Conservation (phyloP, 257 asterid species). For the Solanum infundibuliforme region DNA sequence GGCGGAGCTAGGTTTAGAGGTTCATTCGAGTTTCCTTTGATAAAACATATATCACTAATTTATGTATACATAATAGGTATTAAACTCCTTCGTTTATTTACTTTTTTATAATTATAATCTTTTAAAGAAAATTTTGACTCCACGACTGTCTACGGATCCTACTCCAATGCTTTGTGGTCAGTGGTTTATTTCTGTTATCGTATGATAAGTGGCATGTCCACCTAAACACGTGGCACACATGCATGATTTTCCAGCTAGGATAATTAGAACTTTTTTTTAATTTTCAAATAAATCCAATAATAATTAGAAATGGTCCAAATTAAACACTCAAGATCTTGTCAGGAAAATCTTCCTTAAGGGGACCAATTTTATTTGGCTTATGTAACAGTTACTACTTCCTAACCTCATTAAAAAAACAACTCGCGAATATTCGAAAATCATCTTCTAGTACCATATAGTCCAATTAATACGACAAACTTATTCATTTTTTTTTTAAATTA, state of each 20-base stretch:
- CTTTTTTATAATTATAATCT: too few relatives aligned
- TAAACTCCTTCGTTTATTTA: too few relatives aligned
- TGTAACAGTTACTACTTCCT: neutral
- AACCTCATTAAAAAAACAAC: neutral
- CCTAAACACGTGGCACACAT: slow-evolving; percentile 14
- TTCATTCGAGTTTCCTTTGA: too few relatives aligned
- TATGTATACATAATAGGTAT: too few relatives aligned
- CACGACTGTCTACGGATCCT: fast-evolving
- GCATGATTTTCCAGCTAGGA: slow-evolving; percentile 6
- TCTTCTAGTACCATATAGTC: neutral
- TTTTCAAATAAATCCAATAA: neutral
- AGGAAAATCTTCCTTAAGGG: slow-evolving; percentile 6
- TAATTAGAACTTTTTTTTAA: neutral
- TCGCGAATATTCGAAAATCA: neutral
- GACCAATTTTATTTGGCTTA: slow-evolving; percentile 2
- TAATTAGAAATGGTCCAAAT: slow-evolving; percentile 11
- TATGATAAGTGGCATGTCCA: neutral
- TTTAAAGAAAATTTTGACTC: too few relatives aligned
- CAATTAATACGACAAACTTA: neutral
- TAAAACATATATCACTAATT: too few relatives aligned
- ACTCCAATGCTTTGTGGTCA: neutral
- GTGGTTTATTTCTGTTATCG: neutral
- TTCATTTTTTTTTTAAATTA: neutral
- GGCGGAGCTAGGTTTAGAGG: too few relatives aligned
- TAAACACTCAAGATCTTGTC: slow-evolving; percentile 17